These are phyloP conservation scores for Chrysoporthe puriensis DNA, from an alignment of 2,329 filamentous ascomycete genomes.

Conservation along the genomic window DNA sequence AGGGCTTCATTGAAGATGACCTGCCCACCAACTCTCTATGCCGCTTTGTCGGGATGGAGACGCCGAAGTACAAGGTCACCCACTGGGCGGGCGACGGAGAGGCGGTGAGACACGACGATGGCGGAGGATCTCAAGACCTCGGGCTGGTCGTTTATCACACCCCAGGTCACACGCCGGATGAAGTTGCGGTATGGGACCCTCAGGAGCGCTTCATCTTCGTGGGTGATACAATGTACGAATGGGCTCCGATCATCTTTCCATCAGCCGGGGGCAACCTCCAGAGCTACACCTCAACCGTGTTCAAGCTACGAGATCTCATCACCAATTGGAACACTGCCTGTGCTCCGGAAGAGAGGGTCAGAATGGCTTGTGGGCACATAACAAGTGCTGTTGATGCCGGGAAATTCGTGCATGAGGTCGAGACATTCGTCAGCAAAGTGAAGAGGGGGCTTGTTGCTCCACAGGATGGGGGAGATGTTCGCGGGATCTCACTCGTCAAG, in stretches of 20 bases:
- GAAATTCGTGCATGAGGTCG: slow-evolving; percentile 14
- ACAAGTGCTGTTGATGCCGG: slow-evolving; percentile 14
- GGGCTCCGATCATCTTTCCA: slow-evolving; percentile 33
- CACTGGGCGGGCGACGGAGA: slow-evolving; percentile 46
- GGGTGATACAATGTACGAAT: slow-evolving; percentile 50
- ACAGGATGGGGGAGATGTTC: slow-evolving; percentile 11
- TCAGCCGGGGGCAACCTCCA: slow-evolving; percentile 27
- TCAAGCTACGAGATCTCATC: slow-evolving; percentile 26
- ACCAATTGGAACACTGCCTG: slow-evolving; percentile 23
- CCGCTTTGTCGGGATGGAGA: slow-evolving; percentile 40
- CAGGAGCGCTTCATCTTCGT: slow-evolving; percentile 48
- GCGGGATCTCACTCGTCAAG: slow-evolving; percentile 19
- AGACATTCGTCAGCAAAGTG: slow-evolving; percentile 17
- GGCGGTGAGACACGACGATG: slow-evolving; percentile 33
- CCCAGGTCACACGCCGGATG: slow-evolving; percentile 51
- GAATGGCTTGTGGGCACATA: slow-evolving; percentile 21
- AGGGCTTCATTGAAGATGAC: slow-evolving; percentile 43
- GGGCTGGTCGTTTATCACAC: slow-evolving; percentile 48
- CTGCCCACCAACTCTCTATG: slow-evolving; percentile 46
- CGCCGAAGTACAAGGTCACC: slow-evolving; percentile 45
- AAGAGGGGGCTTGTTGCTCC: slow-evolving; percentile 11
- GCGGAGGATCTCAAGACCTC: slow-evolving; percentile 32
- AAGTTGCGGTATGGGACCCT: slow-evolving; percentile 49
- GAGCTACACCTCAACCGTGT: slow-evolving; percentile 28
- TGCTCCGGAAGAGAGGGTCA: neutral